Percentiles rank a stretch among this genome's conserved stretches.
phyloP scores from a whole-genome alignment of 2,329 filamentous ascomycete genomes.

The Trichophyton verrucosum region DNA sequence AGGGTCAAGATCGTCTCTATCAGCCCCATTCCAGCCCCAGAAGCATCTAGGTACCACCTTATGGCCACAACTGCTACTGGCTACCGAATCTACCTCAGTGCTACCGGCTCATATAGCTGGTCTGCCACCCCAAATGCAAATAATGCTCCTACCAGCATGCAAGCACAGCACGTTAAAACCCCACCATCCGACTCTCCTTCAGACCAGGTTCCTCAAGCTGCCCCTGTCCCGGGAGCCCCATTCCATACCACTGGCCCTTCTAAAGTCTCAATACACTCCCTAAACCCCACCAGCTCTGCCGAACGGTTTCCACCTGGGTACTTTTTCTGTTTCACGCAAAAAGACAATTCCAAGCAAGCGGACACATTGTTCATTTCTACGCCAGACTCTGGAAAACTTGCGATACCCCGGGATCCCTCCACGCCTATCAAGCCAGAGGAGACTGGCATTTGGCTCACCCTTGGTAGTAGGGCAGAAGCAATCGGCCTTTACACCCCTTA shows the following conservation, averaged over 20 bases:
- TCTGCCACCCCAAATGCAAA: conserved; percentile 45
- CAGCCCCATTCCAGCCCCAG: conserved; percentile 70
- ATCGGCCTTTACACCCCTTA: conserved; percentile 64
- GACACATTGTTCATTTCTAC: conserved; percentile 72
- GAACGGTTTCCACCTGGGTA: conserved; percentile 69
- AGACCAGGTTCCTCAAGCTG: conserved; percentile 18
- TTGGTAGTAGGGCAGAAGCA: conserved; percentile 63
- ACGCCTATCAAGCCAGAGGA: conserved; percentile 57
- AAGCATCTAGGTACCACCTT: conserved; percentile 72
- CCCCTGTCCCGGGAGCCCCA: conserved; percentile 17
- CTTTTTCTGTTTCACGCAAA: conserved; percentile 71
- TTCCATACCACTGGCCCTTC: conserved; percentile 33
- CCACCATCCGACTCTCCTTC: conserved; percentile 47
- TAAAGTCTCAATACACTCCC: conserved; percentile 35
- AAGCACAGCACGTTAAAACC: conserved; percentile 92
- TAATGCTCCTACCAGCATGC: conserved; percentile 81
- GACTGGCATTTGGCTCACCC: conserved; percentile 63
- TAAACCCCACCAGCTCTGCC: conserved; percentile 31
- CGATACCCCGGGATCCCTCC: conserved; percentile 42
- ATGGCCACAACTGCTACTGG: conserved; percentile 86
- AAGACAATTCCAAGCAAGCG: conserved; percentile 44
- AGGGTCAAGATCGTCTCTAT: conserved; percentile 69
- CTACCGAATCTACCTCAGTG: conserved; percentile 82
- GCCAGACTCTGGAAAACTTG: conserved; percentile 76
- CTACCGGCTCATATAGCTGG: conserved; percentile 57